phyloP scores from a whole-genome alignment of 2,329 filamentous ascomycete species.

The Alternaria incomplexa region DNA sequence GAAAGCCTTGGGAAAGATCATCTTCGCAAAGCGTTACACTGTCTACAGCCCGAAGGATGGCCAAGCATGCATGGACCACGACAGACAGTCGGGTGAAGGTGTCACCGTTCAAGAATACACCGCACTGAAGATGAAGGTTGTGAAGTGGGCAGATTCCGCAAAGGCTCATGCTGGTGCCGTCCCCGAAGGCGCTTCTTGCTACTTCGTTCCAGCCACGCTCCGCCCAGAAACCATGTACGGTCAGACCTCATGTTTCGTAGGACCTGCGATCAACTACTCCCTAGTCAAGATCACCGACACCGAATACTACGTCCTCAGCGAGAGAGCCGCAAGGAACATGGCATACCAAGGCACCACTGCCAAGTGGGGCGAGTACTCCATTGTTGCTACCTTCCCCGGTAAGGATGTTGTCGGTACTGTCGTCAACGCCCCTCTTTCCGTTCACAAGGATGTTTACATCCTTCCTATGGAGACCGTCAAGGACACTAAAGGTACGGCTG shows the following conservation, averaged over 20 bases:
- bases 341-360: constrained; percentile 88
- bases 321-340: constrained; percentile 91
- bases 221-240: constrained; percentile 99
- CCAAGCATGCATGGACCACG: constrained; percentile 87
- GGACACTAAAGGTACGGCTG: constrained; percentile 92
- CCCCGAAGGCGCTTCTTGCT: constrained; percentile 78
- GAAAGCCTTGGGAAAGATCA: constrained; percentile 88
- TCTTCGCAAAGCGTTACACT: constrained; percentile 91
- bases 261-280: constrained; percentile 87
- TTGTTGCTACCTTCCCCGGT: constrained; percentile 76
- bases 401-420: constrained; percentile 86
- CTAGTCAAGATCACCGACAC: constrained; percentile 72
- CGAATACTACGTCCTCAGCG: constrained; percentile 84
- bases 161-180: constrained; percentile 76
- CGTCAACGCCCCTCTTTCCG: constrained; percentile 84
- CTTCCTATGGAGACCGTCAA: constrained; percentile 95
- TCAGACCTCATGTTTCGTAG: constrained; percentile 94
- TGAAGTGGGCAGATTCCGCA: constrained; percentile 84
- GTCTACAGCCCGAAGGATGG: constrained; percentile 88
- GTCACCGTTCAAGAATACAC: constrained; percentile 90
- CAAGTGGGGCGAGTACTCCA: constrained; percentile 74
- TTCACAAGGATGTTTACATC: constrained; percentile 81
- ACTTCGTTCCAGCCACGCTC: constrained; percentile 89
- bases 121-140: constrained; percentile 86
- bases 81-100: constrained; percentile 80